Percentiles rank a stretch among this genome's conserved stretches.
Conservation (phyloP, 345 rosid genomes). For the Brassica rapa region DNA sequence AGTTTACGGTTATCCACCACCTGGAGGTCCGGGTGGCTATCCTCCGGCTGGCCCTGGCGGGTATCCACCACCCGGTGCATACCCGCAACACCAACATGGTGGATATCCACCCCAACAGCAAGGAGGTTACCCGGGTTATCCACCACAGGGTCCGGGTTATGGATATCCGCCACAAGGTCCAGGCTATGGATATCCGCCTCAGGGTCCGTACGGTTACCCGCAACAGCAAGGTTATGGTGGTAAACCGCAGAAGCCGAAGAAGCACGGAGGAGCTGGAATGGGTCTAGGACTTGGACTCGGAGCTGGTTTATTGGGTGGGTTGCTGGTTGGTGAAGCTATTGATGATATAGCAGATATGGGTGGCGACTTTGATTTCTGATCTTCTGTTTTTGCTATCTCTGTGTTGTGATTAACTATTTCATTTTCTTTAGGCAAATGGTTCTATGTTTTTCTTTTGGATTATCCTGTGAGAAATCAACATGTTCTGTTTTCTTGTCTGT, state of each 20-base stretch:
- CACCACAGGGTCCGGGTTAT: slow-evolving; percentile 32
- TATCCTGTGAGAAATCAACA: slow-evolving; percentile 17
- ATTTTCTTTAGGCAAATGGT: background rate
- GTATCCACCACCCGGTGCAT: slow-evolving; percentile 33
- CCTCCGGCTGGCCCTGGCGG: slow-evolving; percentile 23
- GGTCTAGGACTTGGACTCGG: slow-evolving; percentile 46
- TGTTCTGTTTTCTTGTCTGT: slow-evolving; percentile 10
- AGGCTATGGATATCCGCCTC: slow-evolving; percentile 36
- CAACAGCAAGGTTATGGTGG: slow-evolving; percentile 33
- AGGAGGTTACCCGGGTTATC: slow-evolving; percentile 36
- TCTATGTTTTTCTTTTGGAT: slow-evolving; percentile 15
- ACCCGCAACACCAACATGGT: slow-evolving; percentile 29
- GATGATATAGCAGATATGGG: slow-evolving; percentile 39
- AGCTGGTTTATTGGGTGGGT: slow-evolving; percentile 45
- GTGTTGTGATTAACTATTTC: background rate
- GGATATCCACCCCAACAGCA: slow-evolving; percentile 33
- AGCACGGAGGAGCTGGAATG: slow-evolving; percentile 36
- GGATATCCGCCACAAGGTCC: slow-evolving; percentile 35
- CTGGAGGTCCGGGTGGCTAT: background rate
- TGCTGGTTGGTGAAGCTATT: slow-evolving; percentile 40
- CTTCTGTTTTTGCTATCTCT: background rate
- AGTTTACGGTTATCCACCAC: slow-evolving; percentile 31
- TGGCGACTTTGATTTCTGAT: slow-evolving; percentile 42
- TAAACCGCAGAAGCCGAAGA: slow-evolving; percentile 42
- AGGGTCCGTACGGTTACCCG: slow-evolving; percentile 39